Evolutionary conservation across 2,329 filamentous ascomycete species (phyloP).

Genomic region (Xylaria polymorpha): DNA sequence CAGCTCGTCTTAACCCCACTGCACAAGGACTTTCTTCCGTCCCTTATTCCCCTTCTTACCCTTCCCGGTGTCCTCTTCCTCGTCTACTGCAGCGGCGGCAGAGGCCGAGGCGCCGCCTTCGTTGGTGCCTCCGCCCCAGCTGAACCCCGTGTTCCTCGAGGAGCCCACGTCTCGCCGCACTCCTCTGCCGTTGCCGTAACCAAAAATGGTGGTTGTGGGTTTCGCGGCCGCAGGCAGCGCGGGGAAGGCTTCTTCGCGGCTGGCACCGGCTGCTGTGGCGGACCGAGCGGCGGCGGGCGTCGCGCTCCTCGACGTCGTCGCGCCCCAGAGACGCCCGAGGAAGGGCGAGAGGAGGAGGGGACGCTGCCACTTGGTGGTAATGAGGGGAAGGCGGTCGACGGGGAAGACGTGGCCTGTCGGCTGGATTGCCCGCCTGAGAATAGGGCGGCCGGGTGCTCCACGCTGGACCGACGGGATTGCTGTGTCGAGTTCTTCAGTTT

Average conservation of each 20-base stretch:
- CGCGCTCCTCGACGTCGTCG: constrained; percentile 31
- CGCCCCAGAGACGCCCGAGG: constrained; percentile 43
- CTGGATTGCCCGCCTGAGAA: constrained; percentile 34
- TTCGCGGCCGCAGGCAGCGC: constrained; percentile 83
- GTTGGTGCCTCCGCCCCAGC: constrained; percentile 59
- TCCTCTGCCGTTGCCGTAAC: constrained; percentile 64
- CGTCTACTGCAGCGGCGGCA: constrained; percentile 37
- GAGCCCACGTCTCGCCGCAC: constrained; percentile 66
- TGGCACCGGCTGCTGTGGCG: constrained; percentile 26
- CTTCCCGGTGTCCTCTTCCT: constrained; percentile 50
- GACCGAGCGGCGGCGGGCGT: constrained; percentile 16
- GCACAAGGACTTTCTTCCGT: constrained; percentile 71
- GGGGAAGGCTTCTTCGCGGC: constrained; percentile 76
- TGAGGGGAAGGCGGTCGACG: constrained; percentile 47
- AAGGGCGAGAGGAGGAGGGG: constrained; percentile 31
- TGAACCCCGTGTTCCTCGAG: constrained; percentile 62
- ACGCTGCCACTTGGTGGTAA: constrained; percentile 41
- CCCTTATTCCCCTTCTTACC: constrained; percentile 70
- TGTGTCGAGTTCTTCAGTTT: constrained; percentile 67
- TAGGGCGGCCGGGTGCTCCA: constrained; percentile 41
- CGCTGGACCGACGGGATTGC: constrained; percentile 51
- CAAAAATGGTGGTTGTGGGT: constrained; percentile 70
- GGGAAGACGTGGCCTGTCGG: constrained; percentile 34
- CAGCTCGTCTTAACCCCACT: constrained; percentile 62
- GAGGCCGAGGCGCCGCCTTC: constrained; percentile 22